Evolutionary conservation across 306 rosid species (phyloP), one percentile per base, ranked within the genome.

Genomic region (Lagenaria siceraria): DNA sequence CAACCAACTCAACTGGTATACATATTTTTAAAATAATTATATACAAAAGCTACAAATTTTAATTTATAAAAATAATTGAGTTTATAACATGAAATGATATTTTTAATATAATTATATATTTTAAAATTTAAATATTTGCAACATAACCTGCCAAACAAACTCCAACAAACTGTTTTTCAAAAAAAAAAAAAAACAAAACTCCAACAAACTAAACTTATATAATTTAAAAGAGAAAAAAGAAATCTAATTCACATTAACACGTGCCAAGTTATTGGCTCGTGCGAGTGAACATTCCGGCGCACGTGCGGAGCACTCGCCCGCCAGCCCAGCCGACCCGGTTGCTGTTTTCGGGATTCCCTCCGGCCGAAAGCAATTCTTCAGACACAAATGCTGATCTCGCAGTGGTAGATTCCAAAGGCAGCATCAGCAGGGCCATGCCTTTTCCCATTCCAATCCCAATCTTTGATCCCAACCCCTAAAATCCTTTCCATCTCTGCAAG

Each of bases 321-420:
- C 42, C 80, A 62, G 70, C 9, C 40, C 33, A 62, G 43, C 24
- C 42, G 15, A 52, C 48, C 61, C 61, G 24, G 12, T 22, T 46
- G 38, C 46, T 40, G 79, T 46, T 58, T 21, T 53, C 24, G 79
- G 55, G 73, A 60, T 77, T 59, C 79, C 79, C 56, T 59, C 79
- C 79, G 66, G 53, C 79, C 21, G 59, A 77, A 54, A 77, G 42
- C 40, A 60, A 60, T 40, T 42, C 68, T 62, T 43, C 72, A 38
- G 56, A 17, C 24, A 59, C 74, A 61, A 43, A 77, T 76, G 79
- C 27, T 43, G 5, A 73, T 73, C 22, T 15, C 40, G 15, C 59
- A 69, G 59, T 48, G 58, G 58, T 72, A 25, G 56, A 72, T 72
- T 72, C 60, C 76, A 46, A 24, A 48, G 59, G 14, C 55, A 43